Conservation (phyloP, 78 protist genomes). For the Cyanophora paradoxa region DNA sequence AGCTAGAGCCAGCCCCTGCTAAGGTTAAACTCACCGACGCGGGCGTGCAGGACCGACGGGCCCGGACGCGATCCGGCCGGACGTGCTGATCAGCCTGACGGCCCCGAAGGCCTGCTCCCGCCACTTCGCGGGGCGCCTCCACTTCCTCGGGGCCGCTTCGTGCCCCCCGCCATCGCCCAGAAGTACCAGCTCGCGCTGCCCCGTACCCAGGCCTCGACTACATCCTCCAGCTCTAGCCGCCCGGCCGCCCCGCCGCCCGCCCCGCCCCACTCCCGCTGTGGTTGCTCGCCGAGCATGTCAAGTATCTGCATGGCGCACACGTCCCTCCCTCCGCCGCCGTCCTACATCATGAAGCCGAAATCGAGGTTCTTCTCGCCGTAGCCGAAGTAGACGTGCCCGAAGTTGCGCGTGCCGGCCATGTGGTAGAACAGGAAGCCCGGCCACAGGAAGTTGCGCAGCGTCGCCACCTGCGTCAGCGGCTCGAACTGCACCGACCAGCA, state of each 20-base stretch:
- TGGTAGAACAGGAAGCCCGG: slow-evolving; percentile 7
- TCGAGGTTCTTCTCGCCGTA: slow-evolving; percentile 4
- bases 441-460: not conserved
- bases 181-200: slow-evolving; percentile 47
- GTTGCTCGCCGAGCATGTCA: too few relatives aligned
- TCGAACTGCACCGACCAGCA: slow-evolving; percentile 8
- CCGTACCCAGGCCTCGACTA: slow-evolving; percentile 29
- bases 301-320: too few relatives aligned
- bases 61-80: slow-evolving; percentile 9
- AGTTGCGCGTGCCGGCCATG: not conserved
- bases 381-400: slow-evolving; percentile 14
- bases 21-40: too few relatives aligned
- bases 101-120: slow-evolving; percentile 71
- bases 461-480: not conserved
- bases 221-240: not conserved
- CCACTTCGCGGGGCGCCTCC: slow-evolving; percentile 50
- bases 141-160: slow-evolving; percentile 77
- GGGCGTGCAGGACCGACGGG: too few relatives aligned
- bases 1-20: not conserved
- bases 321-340: too few relatives aligned
- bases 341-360: slow-evolving; percentile 5
- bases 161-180: slow-evolving; percentile 39
- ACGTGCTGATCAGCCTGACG: slow-evolving; percentile 57
- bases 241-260: too few relatives aligned
- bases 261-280: too few relatives aligned